A percentile compares a stretch with the other conserved stretches of the same genome.
Evolutionary conservation across 495 filamentous ascomycete species (phyloP).

Genomic region (Lasiosphaeria hispida): DNA sequence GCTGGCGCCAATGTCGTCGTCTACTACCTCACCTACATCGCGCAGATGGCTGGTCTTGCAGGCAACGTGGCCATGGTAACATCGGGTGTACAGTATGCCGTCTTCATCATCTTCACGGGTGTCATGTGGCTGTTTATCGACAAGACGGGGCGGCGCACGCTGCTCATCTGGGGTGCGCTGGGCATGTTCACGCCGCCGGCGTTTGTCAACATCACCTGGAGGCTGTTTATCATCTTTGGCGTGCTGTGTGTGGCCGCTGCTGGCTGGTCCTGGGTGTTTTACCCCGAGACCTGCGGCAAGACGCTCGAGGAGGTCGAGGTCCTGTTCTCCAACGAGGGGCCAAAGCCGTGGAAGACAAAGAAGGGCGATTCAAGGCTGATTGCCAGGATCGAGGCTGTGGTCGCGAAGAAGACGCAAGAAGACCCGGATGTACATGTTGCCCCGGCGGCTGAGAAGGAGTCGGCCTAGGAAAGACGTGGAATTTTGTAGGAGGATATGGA

Average conservation of each 20-base stretch:
- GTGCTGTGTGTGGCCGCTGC: constrained; percentile 63
- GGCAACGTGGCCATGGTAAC: constrained; percentile 67
- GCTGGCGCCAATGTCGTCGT: constrained; percentile 67
- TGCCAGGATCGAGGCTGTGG: constrained; percentile 44
- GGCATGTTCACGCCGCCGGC: constrained; percentile 68
- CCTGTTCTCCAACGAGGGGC: constrained; percentile 57
- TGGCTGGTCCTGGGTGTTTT: constrained; percentile 63
- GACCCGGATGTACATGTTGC: constrained; percentile 8
- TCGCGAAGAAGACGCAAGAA: constrained; percentile 19
- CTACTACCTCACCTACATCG: constrained; percentile 72
- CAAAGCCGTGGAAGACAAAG: constrained; percentile 58
- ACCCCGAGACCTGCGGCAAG: constrained; percentile 69
- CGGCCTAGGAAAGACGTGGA: too few species aligned
- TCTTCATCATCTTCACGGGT: constrained; percentile 70
- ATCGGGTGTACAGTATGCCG: constrained; percentile 69
- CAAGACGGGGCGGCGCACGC: constrained; percentile 64
- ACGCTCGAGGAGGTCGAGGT: constrained; percentile 68
- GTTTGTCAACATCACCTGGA: constrained; percentile 71
- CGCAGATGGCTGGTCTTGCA: constrained; percentile 62
- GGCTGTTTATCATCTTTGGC: constrained; percentile 73
- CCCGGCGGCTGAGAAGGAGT: constrained; percentile 1
- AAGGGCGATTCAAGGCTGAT: constrained; percentile 48
- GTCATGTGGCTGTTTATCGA: constrained; percentile 70
- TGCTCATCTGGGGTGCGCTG: constrained; percentile 69
- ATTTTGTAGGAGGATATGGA: too few species aligned